phyloP scores from a whole-genome alignment of 208 protist species.

The Lotmaria passim region DNA sequence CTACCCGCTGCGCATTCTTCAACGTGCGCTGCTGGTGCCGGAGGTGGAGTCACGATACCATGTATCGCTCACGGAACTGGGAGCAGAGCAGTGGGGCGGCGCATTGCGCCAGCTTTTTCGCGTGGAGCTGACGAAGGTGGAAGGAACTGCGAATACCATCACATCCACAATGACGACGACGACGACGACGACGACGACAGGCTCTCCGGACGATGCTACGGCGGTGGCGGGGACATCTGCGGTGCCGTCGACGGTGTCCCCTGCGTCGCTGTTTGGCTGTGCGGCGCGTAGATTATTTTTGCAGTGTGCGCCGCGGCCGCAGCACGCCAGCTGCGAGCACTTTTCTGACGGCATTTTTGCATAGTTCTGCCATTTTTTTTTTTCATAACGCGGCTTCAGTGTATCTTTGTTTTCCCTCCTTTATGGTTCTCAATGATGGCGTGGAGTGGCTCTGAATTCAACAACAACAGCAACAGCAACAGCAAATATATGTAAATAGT shows the following conservation, averaged over 20 bases:
- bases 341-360: constrained; percentile 3
- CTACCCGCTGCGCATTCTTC: constrained; percentile 17
- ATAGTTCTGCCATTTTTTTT: not conserved
- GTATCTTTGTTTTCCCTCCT: not conserved
- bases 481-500: too few relatives aligned
- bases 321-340: constrained; percentile 9
- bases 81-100: constrained; percentile 16
- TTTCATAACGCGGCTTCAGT: not conserved
- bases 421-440: not conserved
- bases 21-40: constrained; percentile 13
- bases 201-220: not conserved
- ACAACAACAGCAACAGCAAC: too few relatives aligned
- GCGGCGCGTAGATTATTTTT: not conserved
- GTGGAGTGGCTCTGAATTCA: too few relatives aligned
- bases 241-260: not conserved
- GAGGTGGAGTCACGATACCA: constrained; percentile 2
- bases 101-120: constrained; percentile 19
- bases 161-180: not conserved
- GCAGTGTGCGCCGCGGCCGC: constrained; percentile 1
- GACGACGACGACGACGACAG: not conserved
- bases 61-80: constrained; percentile 1
- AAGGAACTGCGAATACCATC: not conserved
- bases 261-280: constrained; percentile 21
- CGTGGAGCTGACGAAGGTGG: constrained; percentile 12
- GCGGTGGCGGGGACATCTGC: not conserved